A percentile compares a stretch with the other conserved stretches of the same genome.
Conservation (phyloP, 163 green algal genomes). For the Chlorella variabilis region DNA sequence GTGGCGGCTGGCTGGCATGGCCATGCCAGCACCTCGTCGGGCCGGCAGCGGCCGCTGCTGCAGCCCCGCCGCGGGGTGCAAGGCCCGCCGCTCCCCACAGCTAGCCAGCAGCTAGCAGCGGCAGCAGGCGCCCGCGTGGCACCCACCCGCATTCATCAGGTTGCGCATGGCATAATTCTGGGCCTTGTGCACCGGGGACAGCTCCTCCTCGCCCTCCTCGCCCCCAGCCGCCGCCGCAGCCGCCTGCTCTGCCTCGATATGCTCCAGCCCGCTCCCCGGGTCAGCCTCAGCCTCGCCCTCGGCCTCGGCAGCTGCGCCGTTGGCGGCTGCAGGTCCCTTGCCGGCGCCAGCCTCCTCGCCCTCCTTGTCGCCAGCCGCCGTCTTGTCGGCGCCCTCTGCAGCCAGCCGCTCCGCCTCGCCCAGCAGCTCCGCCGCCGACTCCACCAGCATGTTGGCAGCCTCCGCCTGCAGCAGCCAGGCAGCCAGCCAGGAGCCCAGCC, state of each 20-base stretch:
- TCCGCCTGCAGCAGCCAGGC: conserved; percentile 9
- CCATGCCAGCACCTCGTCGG: not conserved
- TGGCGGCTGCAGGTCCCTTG: not conserved
- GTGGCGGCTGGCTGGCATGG: not conserved
- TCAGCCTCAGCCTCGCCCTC: not conserved
- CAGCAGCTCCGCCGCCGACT: conserved; percentile 34
- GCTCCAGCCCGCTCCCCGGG: not conserved
- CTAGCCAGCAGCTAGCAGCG: not conserved
- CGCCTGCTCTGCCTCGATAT: conserved; percentile 12
- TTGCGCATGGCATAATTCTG: conserved; percentile 47
- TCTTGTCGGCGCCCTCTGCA: no score
- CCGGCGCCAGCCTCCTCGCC: not conserved
- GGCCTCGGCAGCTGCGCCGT: not conserved
- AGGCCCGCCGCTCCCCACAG: no score
- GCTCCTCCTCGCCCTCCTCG: conserved; percentile 15
- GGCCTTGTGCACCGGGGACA: conserved; percentile 12
- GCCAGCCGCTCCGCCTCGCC: conserved; percentile 29
- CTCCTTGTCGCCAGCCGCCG: no score
- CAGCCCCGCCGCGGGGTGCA: not conserved
- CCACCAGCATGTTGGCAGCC: conserved; percentile 31
- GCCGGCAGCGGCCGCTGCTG: not conserved
- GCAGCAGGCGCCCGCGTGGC: not conserved
- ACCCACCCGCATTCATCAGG: conserved; percentile 44
- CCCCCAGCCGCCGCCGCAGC: conserved; percentile 8
- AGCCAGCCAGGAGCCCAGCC: not conserved